Conservation (phyloP, 1,284 basidiomycete species). For the Cutaneotrichosporon sp. region DNA sequence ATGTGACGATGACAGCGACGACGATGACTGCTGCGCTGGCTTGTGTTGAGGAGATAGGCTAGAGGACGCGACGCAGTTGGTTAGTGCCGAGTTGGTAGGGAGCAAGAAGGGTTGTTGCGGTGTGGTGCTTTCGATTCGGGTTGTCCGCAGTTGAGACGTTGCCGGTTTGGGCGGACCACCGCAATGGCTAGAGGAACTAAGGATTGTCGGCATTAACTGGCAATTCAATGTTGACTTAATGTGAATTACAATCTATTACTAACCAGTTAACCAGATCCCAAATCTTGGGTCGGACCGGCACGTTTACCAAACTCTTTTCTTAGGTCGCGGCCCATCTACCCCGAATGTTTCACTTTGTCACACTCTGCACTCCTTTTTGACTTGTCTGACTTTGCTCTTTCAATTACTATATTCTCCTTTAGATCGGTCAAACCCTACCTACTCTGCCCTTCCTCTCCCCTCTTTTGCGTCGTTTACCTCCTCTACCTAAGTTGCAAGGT, state of each 20-base stretch:
- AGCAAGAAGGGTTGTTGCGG: no score
- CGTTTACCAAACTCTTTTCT: constrained; percentile 1
- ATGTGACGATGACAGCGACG: no score
- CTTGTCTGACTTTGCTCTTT: background rate
- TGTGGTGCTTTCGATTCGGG: background rate
- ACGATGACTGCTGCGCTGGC: no score
- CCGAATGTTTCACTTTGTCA: constrained; percentile 7
- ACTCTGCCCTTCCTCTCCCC: background rate
- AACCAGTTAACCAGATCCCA: background rate
- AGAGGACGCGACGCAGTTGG: background rate
- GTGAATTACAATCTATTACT: background rate
- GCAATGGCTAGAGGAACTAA: background rate
- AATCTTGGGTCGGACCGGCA: background rate
- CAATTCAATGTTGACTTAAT: background rate
- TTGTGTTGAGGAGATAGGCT: no score
- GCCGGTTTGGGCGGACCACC: background rate
- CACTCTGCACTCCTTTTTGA: background rate
- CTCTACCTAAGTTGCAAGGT: no score
- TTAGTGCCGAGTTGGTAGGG: no score
- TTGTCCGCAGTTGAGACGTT: background rate
- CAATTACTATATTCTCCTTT: background rate
- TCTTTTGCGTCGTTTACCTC: no score
- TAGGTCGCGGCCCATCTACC: constrained; percentile 4
- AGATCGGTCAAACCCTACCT: no score
- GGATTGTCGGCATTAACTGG: background rate